These are phyloP conservation scores for Lactifluus echinatus DNA, from an alignment of 768 basidiomycete species.

Conservation along the genomic window DNA sequence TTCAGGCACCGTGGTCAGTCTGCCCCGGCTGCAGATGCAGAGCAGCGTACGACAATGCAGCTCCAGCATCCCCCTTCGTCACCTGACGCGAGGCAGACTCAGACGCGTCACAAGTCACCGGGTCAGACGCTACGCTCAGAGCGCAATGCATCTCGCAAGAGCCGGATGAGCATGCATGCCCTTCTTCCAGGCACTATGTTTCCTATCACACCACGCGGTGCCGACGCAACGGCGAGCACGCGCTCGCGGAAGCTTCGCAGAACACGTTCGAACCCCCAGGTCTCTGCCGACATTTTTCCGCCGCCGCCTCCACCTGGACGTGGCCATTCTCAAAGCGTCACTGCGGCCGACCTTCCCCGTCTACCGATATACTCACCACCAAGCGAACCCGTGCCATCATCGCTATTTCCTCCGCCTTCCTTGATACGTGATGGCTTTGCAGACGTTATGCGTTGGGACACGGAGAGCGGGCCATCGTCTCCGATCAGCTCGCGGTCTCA, in stretches of 20 bases:
- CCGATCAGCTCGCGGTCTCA: conserved; percentile 30
- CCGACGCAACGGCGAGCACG: conserved; percentile 14
- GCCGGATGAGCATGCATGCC: conserved; percentile 62
- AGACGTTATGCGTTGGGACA: conserved; percentile 55
- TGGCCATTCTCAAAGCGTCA: conserved; percentile 73
- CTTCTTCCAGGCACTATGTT: conserved; percentile 45
- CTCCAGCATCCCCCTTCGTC: conserved; percentile 11
- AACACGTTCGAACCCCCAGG: conserved; percentile 66
- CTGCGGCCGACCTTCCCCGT: conserved; percentile 54
- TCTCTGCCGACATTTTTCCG: conserved; percentile 21
- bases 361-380: conserved; percentile 19
- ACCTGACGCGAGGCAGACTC: neutral
- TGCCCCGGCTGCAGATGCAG: conserved; percentile 51
- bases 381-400: conserved; percentile 2
- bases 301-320: conserved; percentile 38
- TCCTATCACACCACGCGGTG: conserved; percentile 28
- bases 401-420: conserved; percentile 23
- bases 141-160: conserved; percentile 33
- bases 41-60: conserved; percentile 30
- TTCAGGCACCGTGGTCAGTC: conserved; percentile 50
- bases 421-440: conserved; percentile 48
- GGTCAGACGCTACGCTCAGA: conserved; percentile 10
- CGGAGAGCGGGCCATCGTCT: conserved; percentile 29
- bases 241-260: conserved; percentile 53
- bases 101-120: conserved; percentile 10